Base-by-base conservation (phyloP, 129 eudicot species). In the Flaveria sonorensis region DNA sequence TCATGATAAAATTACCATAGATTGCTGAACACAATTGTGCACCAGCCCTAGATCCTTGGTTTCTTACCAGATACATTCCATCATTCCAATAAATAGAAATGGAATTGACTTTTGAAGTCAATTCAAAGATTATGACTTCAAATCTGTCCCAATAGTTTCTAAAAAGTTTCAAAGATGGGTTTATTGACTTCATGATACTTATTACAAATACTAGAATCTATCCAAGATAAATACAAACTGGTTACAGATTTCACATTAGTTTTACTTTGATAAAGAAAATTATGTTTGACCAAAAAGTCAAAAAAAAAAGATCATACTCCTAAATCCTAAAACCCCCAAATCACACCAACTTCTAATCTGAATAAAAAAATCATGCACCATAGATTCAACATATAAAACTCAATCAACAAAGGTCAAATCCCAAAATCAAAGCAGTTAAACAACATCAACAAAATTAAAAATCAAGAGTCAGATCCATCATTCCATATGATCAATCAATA, bases 321-420 rank as follows among this genome's bases (percentile, higher is more conserved):
- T 61, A 61, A 78, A 42, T 26, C 79, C 60, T 75, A 73, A 80
- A 80, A 65, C 77, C 47, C 77, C 77, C 82, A 61, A 78, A 70
- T 70, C 65, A 60, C 16, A 46, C 59, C 70, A 11, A 45, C 21
- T 7, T 56, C 36, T 2, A 59, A 24, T 60, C 69, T 19, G 50
- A 36, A 69, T 36, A 47, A 69, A 11, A 15, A 63, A 20, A 59
- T 56, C 20, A 61, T 19, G 47, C 24, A 13, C 15, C 57, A 42
- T 45, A 24, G 32, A 61, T 32, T 79, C 26, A 36, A 39, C 3
- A 26, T 1, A 8, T 1, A 40, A 23, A 68, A 55, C 8, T 5
- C 8, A 53, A 68, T 42, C 26, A 77, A 55, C 48, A 69, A 5
- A 77, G 30, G 46, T 32, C 77, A 55, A 43, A 73, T 42, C 19